These are phyloP conservation scores for Mrakia gelida DNA, from an alignment of 768 basidiomycete genomes.

Conservation along the genomic window DNA sequence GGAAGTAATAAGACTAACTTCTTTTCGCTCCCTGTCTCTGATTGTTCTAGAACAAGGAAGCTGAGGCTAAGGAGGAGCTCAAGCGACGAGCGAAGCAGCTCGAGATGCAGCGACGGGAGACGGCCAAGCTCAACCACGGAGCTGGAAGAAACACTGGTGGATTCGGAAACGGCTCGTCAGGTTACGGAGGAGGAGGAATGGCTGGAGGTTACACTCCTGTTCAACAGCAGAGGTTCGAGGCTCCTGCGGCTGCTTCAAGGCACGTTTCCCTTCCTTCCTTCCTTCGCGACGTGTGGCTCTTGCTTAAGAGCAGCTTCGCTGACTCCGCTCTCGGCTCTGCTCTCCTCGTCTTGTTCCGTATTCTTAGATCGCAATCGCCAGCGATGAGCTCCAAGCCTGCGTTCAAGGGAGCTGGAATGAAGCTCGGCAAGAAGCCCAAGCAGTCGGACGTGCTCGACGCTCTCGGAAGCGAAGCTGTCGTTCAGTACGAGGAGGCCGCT, in stretches of 20 bases:
- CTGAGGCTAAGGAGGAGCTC: conserved; percentile 97
- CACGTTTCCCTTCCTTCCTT: background rate
- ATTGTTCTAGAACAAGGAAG: conserved; percentile 80
- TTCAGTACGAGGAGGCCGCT: conserved; percentile 42
- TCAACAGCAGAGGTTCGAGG: conserved; percentile 33
- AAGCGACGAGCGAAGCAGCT: conserved; percentile 96
- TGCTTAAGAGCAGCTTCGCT: conserved; percentile 42
- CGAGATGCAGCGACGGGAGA: conserved; percentile 91
- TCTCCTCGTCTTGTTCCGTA: conserved; percentile 27
- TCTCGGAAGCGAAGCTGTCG: conserved; percentile 62
- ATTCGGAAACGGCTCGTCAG: conserved; percentile 49
- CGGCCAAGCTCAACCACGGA: conserved; percentile 20
- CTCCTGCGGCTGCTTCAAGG: conserved; percentile 11
- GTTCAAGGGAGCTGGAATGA: conserved; percentile 95
- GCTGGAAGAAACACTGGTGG: conserved; percentile 38
- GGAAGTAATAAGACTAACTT: background rate
- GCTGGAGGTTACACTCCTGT: conserved; percentile 65
- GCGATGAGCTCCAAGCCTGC: conserved; percentile 51
- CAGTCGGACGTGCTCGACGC: conserved; percentile 78
- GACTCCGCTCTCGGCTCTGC: background rate
- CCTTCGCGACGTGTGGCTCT: background rate
- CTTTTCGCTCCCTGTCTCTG: background rate
- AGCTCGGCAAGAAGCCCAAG: conserved; percentile 88
- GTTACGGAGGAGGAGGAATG: conserved; percentile 48
- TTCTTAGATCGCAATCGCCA: conserved; percentile 34